Evolutionary conservation across 257 asterid genomes (phyloP), one percentile per base, ranked within the genome.

Genomic region (Primulina huaijiensis): DNA sequence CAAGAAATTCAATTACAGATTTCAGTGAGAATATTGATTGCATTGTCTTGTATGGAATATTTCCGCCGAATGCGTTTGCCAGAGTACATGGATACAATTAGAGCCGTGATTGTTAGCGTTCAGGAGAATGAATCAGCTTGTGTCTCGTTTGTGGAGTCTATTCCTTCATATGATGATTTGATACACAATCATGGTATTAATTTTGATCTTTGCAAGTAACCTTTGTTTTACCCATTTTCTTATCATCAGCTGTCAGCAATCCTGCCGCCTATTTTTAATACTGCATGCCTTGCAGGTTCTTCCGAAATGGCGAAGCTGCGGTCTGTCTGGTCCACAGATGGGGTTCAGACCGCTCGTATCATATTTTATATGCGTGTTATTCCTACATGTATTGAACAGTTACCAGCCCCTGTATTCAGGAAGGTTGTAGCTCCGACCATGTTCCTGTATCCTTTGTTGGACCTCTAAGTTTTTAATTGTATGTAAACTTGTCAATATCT

Each of bases 41-140:
- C 97, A 0, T 88, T 93, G 83, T 93, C 97, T 69, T 93, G 96
- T 72, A 83, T 93, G 96, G 99, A 87, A 72, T 93, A 87, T 85
- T 93, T 93, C 73, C 94, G 96, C 16, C 82, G 97, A 83, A 86
- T 88, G 83, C 96, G 91, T 56, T 80, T 93, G 89, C 86, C 95
- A 3, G 99, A 90, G 79, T 93, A 93, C 73, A 82, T 89, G 95
- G 97, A 93, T 81, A 85, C 96, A 23, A 89, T 93, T 57, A 84
- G 97, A 85, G 88, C 89, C 57, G 92, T 92, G 62, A 86, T 90
- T 60, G 82, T 76, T 35, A 86, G 89, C 37, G 84, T 93, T 77
- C 97, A 93, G 83, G 99, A 89, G 87, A 81, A 82, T 75, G 90
- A 86, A 79, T 79, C 87, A 59, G 92, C 96, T 63, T 87, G 95